Conservation (phyloP, 2,329 filamentous ascomycete genomes). For the Cladosporium halotolerans region DNA sequence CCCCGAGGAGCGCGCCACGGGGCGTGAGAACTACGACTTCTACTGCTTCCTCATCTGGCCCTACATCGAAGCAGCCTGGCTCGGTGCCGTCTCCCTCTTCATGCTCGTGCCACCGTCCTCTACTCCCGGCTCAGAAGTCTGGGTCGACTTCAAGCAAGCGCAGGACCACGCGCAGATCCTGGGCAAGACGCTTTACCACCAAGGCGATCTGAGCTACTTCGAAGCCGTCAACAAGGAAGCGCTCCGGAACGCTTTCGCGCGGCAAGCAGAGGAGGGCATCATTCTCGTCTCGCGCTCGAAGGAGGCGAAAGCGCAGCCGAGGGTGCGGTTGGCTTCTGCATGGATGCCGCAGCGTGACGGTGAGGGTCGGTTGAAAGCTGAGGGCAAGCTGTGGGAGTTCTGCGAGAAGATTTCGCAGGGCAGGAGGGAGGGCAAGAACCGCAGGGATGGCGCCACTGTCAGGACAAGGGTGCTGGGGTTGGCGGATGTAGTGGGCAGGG, state of each 20-base stretch:
- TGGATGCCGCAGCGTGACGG: constrained; percentile 58
- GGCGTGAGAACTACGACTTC: constrained; percentile 94
- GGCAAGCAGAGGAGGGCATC: constrained; percentile 88
- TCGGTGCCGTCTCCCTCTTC: constrained; percentile 81
- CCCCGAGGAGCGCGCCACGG: constrained; percentile 66
- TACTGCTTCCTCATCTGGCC: constrained; percentile 99
- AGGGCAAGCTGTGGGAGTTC: constrained; percentile 84
- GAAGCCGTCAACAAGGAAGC: constrained; percentile 98
- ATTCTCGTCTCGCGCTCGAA: constrained; percentile 65
- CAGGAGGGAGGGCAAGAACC: constrained; percentile 87
- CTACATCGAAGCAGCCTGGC: constrained; percentile 91
- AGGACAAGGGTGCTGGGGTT: constrained; percentile 72
- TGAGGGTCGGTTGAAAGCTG: constrained; percentile 56
- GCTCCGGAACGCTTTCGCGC: constrained; percentile 82
- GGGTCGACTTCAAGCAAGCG: constrained; percentile 48
- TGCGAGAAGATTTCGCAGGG: constrained; percentile 79
- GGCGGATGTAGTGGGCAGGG: constrained; percentile 64
- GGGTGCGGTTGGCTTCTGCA: constrained; percentile 56
- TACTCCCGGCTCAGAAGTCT: constrained; percentile 53
- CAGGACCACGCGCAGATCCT: constrained; percentile 72
- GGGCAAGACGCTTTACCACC: constrained; percentile 94
- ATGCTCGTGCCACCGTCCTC: constrained; percentile 67
- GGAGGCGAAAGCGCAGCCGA: constrained; percentile 54
- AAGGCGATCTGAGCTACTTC: constrained; percentile 94
- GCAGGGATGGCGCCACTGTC: constrained; percentile 87